These are phyloP conservation scores for Calonectria ilicicola DNA, from an alignment of 2,329 filamentous ascomycete species.

Conservation along the genomic window DNA sequence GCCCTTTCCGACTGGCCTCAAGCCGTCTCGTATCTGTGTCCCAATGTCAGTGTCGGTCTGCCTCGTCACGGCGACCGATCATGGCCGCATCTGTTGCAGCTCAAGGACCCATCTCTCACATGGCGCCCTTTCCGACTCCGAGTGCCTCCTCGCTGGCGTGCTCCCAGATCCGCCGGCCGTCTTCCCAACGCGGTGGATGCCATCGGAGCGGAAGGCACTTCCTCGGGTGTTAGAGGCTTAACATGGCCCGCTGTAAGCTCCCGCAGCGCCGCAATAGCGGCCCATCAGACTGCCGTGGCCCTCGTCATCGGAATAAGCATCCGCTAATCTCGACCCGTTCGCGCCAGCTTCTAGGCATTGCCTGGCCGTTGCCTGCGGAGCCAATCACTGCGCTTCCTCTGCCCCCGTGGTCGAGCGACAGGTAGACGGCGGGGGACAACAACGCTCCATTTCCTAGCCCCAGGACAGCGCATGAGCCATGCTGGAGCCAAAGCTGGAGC, in stretches of 20 bases:
- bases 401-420: conserved; percentile 50
- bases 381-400: conserved; percentile 45
- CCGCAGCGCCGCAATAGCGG: conserved; percentile 4
- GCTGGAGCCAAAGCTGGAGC: background rate
- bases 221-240: background rate
- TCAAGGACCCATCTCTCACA: background rate
- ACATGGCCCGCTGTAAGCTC: fast-evolving
- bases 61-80: background rate
- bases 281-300: conserved; percentile 5
- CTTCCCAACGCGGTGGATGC: conserved; percentile 6
- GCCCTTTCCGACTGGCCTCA: background rate
- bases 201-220: background rate
- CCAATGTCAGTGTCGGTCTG: background rate
- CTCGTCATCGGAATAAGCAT: conserved; percentile 38
- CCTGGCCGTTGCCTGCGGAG: conserved; percentile 25
- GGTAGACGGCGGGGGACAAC: conserved; percentile 21
- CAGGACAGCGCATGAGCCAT: conserved; percentile 13
- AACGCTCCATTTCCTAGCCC: conserved; percentile 4
- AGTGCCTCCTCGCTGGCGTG: background rate
- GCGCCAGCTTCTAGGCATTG: conserved; percentile 26
- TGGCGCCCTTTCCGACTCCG: conserved; percentile 2
- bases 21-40: background rate
- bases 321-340: conserved; percentile 42
- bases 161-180: background rate
- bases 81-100: background rate